Percentiles rank a stretch among this genome's conserved stretches.
Conservation (phyloP, 73 alveolate genomes). For the Paraurostyla sp. region DNA sequence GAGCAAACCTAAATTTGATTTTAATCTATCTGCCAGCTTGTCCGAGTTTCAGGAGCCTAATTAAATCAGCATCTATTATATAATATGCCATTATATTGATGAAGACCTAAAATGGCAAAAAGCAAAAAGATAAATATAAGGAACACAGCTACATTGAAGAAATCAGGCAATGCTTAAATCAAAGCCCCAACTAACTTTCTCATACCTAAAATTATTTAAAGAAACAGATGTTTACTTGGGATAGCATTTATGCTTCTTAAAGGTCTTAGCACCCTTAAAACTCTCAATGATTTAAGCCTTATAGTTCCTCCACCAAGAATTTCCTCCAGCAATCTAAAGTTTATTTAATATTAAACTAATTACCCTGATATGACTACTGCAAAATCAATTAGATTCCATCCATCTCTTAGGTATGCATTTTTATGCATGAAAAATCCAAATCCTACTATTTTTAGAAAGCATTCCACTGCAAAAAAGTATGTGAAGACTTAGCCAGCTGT, state of each 20-base stretch:
- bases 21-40: conserved; percentile 14
- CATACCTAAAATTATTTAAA: too few species aligned
- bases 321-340: conserved; percentile 10
- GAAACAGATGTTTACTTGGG: too few species aligned
- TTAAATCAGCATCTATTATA: conserved; percentile 49
- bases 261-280: conserved; percentile 59
- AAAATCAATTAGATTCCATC: conserved; percentile 86
- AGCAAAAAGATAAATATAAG: conserved; percentile 51
- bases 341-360: not conserved
- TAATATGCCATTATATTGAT: conserved; percentile 37
- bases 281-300: conserved; percentile 43
- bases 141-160: conserved; percentile 58
- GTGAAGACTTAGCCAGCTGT: conserved; percentile 58
- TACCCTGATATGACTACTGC: conserved; percentile 75
- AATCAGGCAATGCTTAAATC: conserved; percentile 60
- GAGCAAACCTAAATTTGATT: conserved; percentile 10
- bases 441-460: conserved; percentile 73
- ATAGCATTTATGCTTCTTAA: conserved; percentile 59
- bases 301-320: not conserved
- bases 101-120: conserved; percentile 64
- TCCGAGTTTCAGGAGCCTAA: not conserved
- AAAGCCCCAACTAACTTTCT: conserved; percentile 32
- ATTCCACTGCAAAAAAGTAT: conserved; percentile 66
- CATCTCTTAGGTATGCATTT: conserved; percentile 78
- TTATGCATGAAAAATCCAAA: conserved; percentile 70